These are phyloP conservation scores for Trichophyton benhamiae DNA, from an alignment of 2,329 filamentous ascomycete species.

Conservation along the genomic window DNA sequence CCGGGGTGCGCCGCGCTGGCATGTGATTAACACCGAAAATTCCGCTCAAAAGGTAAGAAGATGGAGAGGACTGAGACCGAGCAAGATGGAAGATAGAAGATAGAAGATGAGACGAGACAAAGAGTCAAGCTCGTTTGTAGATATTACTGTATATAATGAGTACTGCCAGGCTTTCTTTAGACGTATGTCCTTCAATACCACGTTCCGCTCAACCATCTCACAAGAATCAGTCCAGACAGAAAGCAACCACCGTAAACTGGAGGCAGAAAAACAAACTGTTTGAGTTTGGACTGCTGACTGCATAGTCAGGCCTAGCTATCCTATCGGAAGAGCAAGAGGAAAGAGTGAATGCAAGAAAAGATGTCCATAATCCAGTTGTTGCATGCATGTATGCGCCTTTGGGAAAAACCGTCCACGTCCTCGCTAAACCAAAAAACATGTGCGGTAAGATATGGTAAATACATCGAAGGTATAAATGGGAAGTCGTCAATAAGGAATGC, in stretches of 20 bases:
- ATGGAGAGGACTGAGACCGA: neutral
- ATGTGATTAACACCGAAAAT: slow-evolving; percentile 5
- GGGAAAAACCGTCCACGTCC: neutral
- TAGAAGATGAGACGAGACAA: neutral
- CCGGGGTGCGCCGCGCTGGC: neutral
- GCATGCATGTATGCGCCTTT: neutral
- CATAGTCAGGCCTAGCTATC: neutral
- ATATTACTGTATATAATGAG: neutral
- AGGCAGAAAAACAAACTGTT: neutral
- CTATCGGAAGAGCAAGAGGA: neutral
- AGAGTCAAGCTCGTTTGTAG: neutral
- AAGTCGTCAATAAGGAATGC: neutral
- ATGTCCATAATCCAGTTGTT: neutral
- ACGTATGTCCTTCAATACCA: too few relatives aligned
- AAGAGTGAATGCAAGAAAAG: neutral
- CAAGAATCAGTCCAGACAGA: neutral
- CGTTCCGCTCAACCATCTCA: too few relatives aligned
- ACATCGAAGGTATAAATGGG: neutral
- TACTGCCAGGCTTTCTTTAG: neutral
- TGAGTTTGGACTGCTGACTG: neutral
- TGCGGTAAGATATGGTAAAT: neutral
- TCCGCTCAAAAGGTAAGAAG: neutral
- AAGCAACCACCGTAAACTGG: neutral
- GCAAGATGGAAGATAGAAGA: neutral
- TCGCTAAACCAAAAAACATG: neutral